phyloP scores from a whole-genome alignment of 2,329 filamentous ascomycete species.

The Claviceps sp. region DNA sequence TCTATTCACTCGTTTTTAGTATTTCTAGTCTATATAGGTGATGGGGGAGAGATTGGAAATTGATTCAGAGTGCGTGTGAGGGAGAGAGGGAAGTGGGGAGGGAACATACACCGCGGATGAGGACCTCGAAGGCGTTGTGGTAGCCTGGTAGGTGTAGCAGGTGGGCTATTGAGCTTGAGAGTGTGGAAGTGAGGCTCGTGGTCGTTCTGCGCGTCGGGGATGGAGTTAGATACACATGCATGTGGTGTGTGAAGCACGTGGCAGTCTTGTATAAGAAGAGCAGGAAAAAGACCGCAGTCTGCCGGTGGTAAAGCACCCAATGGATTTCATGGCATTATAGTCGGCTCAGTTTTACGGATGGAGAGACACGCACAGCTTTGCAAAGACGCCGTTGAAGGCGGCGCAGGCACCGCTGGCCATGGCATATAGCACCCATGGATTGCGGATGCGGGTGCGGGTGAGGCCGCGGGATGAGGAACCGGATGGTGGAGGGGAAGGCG shows the following conservation, averaged over 20 bases:
- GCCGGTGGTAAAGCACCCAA: too few species aligned
- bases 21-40: too few species aligned
- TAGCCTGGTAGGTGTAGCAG: conserved; percentile 28
- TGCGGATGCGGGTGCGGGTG: conserved; percentile 20
- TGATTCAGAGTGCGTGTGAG: background rate
- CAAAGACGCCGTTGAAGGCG: conserved; percentile 71
- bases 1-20: conserved; percentile 24
- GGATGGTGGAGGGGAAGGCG: conserved; percentile 8
- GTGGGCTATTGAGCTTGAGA: conserved; percentile 31
- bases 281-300: background rate
- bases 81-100: background rate
- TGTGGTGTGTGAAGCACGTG: too few species aligned
- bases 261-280: background rate
- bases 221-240: background rate
- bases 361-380: conserved; percentile 52
- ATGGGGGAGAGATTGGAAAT: too few species aligned
- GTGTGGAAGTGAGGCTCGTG: conserved; percentile 36
- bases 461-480: conserved; percentile 21
- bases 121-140: conserved; percentile 32
- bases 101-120: conserved; percentile 34
- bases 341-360: too few species aligned
- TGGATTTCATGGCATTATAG: too few species aligned
- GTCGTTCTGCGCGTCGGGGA: conserved; percentile 31
- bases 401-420: conserved; percentile 65
- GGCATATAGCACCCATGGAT: conserved; percentile 54